These are phyloP conservation scores for Silene latifolia DNA, from an alignment of 148 eudicot genomes.

Conservation along the genomic window DNA sequence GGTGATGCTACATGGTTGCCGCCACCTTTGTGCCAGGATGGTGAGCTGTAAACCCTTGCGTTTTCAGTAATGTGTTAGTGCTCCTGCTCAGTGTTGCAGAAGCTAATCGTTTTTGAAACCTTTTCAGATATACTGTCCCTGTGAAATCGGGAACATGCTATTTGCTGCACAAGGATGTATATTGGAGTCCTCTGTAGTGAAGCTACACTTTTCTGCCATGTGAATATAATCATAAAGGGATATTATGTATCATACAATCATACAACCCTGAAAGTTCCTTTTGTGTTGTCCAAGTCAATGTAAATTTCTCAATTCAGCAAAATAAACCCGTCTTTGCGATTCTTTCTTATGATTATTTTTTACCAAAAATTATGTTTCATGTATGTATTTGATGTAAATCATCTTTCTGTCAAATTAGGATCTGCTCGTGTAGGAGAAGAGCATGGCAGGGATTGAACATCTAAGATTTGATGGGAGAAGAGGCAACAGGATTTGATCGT, in stretches of 20 bases:
- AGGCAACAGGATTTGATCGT: slow-evolving; percentile 3
- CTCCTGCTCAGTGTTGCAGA: slow-evolving; percentile 6
- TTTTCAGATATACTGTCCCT: slow-evolving; percentile 84
- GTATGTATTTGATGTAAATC: not conserved
- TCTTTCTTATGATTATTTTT: not conserved
- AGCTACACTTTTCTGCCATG: not conserved
- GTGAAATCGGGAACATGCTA: slow-evolving; percentile 77
- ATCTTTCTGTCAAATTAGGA: not conserved
- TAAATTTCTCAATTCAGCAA: slow-evolving; percentile 21
- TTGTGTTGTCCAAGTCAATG: slow-evolving; percentile 9
- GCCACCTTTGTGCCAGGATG: not conserved
- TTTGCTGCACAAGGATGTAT: slow-evolving; percentile 84
- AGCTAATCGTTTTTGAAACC: slow-evolving; percentile 1
- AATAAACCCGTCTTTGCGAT: not conserved
- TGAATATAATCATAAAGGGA: too few species aligned
- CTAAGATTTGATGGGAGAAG: not conserved
- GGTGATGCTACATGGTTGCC: not conserved
- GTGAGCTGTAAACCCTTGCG: not conserved
- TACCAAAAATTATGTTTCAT: not conserved
- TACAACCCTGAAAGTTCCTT: not conserved
- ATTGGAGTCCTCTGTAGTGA: slow-evolving; percentile 62
- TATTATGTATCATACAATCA: not conserved
- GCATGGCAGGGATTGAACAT: not conserved
- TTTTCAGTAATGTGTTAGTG: not conserved
- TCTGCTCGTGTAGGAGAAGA: not conserved